phyloP scores from a whole-genome alignment of 2,329 filamentous ascomycete genomes.

The Xylariaceae sp. region DNA sequence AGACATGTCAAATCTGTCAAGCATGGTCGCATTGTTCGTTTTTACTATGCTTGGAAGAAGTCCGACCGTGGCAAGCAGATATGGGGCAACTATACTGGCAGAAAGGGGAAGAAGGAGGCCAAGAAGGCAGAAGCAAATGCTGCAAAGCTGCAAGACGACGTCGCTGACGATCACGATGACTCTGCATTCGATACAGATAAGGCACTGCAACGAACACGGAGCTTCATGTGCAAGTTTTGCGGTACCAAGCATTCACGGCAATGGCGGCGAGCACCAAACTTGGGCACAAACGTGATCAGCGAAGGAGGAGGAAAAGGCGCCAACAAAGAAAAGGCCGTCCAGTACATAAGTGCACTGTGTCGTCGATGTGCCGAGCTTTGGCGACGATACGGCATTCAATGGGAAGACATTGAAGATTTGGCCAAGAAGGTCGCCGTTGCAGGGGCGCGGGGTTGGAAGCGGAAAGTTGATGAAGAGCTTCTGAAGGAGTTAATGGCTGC shows the following conservation, averaged over 20 bases:
- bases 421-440: conserved; percentile 79
- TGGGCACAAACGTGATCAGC: conserved; percentile 65
- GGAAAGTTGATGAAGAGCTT: conserved; percentile 87
- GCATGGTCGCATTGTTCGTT: conserved; percentile 78
- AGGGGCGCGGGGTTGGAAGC: conserved; percentile 79
- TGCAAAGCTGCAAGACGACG: conserved; percentile 81
- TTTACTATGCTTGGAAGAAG: conserved; percentile 99
- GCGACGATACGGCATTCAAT: conserved; percentile 93
- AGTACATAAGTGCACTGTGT: conserved; percentile 79
- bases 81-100: conserved; percentile 83
- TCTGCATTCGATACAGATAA: conserved; percentile 93
- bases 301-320: conserved; percentile 65
- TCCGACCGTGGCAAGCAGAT: conserved; percentile 78
- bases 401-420: conserved; percentile 89
- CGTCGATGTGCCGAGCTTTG: conserved; percentile 87
- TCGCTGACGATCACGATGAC: conserved; percentile 89
- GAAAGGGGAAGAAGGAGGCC: conserved; percentile 86
- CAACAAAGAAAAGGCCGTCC: conserved; percentile 74
- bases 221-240: conserved; percentile 94
- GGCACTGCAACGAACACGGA: conserved; percentile 70
- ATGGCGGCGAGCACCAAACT: conserved; percentile 85
- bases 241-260: conserved; percentile 73
- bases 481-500: conserved; percentile 66
- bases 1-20: conserved; percentile 81
- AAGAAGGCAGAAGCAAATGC: conserved; percentile 67